A percentile compares a stretch with the other conserved stretches of the same genome.
Conservation (phyloP, 805 yeast genomes). For the Ogataea wickerhamii region DNA sequence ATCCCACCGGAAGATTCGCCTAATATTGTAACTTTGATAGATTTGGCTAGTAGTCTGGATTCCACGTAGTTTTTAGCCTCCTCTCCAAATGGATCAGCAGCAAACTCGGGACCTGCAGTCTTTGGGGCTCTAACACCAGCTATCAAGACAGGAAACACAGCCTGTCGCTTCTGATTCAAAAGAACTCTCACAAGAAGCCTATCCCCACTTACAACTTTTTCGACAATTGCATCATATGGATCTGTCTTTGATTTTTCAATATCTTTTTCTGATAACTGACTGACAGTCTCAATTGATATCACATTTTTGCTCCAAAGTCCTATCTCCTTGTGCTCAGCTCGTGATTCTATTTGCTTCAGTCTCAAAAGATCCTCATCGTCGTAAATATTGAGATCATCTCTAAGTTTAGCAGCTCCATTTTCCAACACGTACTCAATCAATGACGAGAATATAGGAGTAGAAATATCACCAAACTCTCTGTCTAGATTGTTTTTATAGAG, state of each 20-base stretch:
- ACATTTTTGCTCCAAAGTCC: constrained; percentile 53
- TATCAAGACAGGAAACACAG: constrained; percentile 54
- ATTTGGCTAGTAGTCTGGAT: constrained; percentile 56
- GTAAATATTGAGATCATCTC: constrained; percentile 44
- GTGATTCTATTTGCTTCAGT: constrained; percentile 41
- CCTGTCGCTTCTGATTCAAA: constrained; percentile 48
- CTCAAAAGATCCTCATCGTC: constrained; percentile 39
- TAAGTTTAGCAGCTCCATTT: constrained; percentile 60
- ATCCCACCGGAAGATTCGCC: constrained; percentile 64
- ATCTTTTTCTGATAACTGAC: constrained; percentile 32
- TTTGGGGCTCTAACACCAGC: constrained; percentile 78
- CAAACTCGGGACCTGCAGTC: constrained; percentile 44
- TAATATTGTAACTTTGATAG: constrained; percentile 51
- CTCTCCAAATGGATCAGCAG: constrained; percentile 60
- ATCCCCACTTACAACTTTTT: constrained; percentile 76
- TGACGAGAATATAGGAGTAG: constrained; percentile 59
- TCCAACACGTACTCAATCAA: constrained; percentile 52
- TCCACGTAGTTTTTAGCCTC: constrained; percentile 65
- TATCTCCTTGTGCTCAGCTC: constrained; percentile 45
- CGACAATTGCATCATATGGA: constrained; percentile 61
- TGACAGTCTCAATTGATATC: constrained; percentile 24
- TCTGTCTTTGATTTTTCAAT: constrained; percentile 34
- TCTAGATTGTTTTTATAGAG: constrained; percentile 50
- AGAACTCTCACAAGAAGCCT: constrained; percentile 60
- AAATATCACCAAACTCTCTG: constrained; percentile 70